Conservation (phyloP, 2,329 filamentous ascomycete genomes). For the Pleurostoma richardsiae region DNA sequence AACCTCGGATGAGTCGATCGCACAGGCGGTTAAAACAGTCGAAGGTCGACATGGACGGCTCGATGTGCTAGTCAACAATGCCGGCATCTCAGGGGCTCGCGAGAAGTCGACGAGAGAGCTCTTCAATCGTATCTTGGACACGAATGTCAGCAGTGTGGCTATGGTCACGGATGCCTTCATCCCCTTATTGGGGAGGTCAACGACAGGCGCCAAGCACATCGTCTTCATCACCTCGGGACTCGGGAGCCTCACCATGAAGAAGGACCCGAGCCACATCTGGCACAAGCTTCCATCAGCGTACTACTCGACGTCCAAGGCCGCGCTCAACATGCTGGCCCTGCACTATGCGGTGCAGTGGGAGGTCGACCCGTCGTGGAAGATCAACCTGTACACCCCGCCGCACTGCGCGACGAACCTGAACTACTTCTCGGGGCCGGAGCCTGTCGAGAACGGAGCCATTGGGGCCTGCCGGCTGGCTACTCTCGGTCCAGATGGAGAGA, state of each 20-base stretch:
- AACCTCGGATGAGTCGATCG: slow-evolving; percentile 32
- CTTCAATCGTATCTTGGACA: slow-evolving; percentile 18
- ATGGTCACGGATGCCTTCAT: slow-evolving; percentile 22
- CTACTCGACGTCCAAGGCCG: slow-evolving; percentile 19
- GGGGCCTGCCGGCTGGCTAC: slow-evolving; percentile 17
- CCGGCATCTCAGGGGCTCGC: slow-evolving; percentile 11
- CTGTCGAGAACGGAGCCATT: slow-evolving; percentile 14
- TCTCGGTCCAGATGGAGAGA: slow-evolving; percentile 13
- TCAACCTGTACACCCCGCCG: slow-evolving; percentile 19
- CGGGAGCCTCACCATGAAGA: slow-evolving; percentile 9
- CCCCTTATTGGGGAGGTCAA: slow-evolving; percentile 23
- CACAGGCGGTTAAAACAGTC: slow-evolving; percentile 22
- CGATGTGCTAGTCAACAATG: slow-evolving; percentile 26
- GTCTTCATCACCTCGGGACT: slow-evolving; percentile 17
- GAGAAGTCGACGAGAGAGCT: slow-evolving; percentile 8
- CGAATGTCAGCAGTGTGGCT: slow-evolving; percentile 22
- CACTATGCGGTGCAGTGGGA: slow-evolving; percentile 13
- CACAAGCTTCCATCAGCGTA: slow-evolving; percentile 8
- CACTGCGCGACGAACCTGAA: slow-evolving; percentile 18
- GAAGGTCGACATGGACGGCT: slow-evolving; percentile 21
- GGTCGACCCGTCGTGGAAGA: slow-evolving; percentile 16
- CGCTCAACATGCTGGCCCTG: slow-evolving; percentile 16
- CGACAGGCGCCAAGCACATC: slow-evolving; percentile 11
- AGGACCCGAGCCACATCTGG: slow-evolving; percentile 2
- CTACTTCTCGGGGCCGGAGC: slow-evolving; percentile 5